Evolutionary conservation across 129 eudicot genomes (phyloP), one percentile per base, ranked within the genome.

Genomic region (Glebionis coronaria): DNA sequence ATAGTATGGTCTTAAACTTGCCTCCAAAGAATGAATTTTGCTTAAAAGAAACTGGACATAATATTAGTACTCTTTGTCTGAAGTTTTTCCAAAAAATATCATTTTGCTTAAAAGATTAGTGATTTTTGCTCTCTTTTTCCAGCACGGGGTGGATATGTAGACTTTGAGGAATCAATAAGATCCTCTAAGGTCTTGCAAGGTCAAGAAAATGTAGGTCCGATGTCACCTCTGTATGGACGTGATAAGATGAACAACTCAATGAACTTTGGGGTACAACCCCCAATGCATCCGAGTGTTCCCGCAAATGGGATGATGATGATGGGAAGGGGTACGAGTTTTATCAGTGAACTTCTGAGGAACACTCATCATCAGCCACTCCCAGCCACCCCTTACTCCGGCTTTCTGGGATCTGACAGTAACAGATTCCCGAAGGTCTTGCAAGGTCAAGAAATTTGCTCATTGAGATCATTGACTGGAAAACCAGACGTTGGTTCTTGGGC

Each of bases 161-260:
- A 88, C 94, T 91, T 85, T 82, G 96, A 85, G 96, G 94, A 83
- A 63, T 85, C 97, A 9, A 11, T 68, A 21, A 83, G 96, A 82
- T 88, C 94, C 96, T 83, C 94, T 76, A 85, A 91, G 98, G 98
- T 91, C 98, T 91, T 91, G 98, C 98, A 91, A 91, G 98, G 98
- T 91, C 98, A 91, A 91, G 98, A 91, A 91, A 91, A 91, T 81
- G 16, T 85, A 58, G 88, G 94, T 82, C 84, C 83, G 23, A 29
- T 76, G 62, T 85, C 96, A 79, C 80, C 88, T 75, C 88, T 76
- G 38, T 78, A 68, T 53, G 81, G 84, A 60, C 44, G 83, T 83
- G 96, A 88, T 65, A 79, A 78, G 55, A 75, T 79, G 67, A 85
- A 81, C 82, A 80, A 80, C 72, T 71, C 79, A 67, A 76, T 79